Percentiles rank a stretch among this genome's conserved stretches.
These are phyloP conservation scores for Cytospora piceicola DNA, from an alignment of 2,329 filamentous ascomycete genomes.

Conservation along the genomic window DNA sequence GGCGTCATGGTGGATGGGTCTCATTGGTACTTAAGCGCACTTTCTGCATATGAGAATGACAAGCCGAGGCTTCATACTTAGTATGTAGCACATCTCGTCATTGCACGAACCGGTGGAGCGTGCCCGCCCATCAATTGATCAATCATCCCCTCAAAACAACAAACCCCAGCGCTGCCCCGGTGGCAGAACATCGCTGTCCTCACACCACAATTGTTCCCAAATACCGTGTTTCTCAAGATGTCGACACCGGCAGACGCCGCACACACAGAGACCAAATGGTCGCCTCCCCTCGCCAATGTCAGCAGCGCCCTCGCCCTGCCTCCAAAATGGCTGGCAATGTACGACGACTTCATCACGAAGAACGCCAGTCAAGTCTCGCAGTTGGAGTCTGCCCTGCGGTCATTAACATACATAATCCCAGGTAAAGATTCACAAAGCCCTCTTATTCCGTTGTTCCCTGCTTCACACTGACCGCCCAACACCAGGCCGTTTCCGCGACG, in stretches of 20 bases:
- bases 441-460: background rate
- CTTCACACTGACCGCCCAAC: background rate
- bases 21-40: too few species aligned
- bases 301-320: conserved; percentile 59
- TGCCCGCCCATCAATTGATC: background rate
- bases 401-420: conserved; percentile 93
- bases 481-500: conserved; percentile 82
- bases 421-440: conserved; percentile 51
- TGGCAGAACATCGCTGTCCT: too few species aligned
- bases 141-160: background rate
- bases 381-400: conserved; percentile 90
- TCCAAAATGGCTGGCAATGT: conserved; percentile 70
- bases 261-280: conserved; percentile 26
- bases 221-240: conserved; percentile 13
- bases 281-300: conserved; percentile 36
- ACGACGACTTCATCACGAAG: conserved; percentile 90
- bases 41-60: background rate
- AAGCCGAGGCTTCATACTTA: background rate
- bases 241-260: conserved; percentile 29
- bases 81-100: background rate
- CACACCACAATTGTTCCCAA: background rate
- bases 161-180: background rate
- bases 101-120: background rate
- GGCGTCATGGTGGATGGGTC: background rate
- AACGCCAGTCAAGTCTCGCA: conserved; percentile 93